phyloP scores from a whole-genome alignment of 805 yeast genomes.

The Candida jianshihensis region DNA sequence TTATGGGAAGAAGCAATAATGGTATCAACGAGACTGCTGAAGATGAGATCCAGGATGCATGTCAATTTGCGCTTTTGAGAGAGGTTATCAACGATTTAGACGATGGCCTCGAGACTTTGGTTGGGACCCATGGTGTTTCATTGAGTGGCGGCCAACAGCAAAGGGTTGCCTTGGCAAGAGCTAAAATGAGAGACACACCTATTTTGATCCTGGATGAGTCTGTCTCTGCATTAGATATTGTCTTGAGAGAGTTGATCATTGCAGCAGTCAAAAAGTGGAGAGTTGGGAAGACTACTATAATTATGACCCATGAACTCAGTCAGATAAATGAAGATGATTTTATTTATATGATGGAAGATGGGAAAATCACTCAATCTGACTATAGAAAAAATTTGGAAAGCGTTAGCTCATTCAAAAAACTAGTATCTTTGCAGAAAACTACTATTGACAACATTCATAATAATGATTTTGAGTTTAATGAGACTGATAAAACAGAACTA shows the following conservation, averaged over 20 bases:
- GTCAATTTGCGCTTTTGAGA: constrained; percentile 44
- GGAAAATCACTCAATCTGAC: constrained; percentile 44
- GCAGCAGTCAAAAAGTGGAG: constrained; percentile 54
- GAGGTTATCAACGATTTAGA: constrained; percentile 43
- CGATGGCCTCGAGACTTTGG: constrained; percentile 44
- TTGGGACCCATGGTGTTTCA: constrained; percentile 39
- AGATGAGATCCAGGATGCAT: constrained; percentile 34
- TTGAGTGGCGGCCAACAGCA: constrained; percentile 93
- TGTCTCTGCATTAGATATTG: constrained; percentile 68
- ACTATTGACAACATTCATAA: constrained; percentile 1
- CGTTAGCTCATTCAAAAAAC: constrained; percentile 12
- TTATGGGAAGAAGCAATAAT: constrained; percentile 35
- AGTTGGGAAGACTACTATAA: constrained; percentile 61
- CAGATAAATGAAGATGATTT: constrained; percentile 52
- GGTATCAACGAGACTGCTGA: constrained; percentile 20
- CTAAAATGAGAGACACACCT: constrained; percentile 64
- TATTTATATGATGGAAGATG: constrained; percentile 54
- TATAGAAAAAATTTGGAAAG: constrained; percentile 26
- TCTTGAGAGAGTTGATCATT: constrained; percentile 39
- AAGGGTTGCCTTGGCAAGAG: constrained; percentile 78
- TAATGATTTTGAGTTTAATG: background rate
- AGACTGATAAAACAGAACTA: background rate
- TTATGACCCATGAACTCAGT: constrained; percentile 71
- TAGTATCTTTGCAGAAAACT: constrained; percentile 13
- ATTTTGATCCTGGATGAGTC: constrained; percentile 82